Evolutionary conservation across 768 basidiomycete species (phyloP).

Genomic region (Candolleomyces aberdarensis): DNA sequence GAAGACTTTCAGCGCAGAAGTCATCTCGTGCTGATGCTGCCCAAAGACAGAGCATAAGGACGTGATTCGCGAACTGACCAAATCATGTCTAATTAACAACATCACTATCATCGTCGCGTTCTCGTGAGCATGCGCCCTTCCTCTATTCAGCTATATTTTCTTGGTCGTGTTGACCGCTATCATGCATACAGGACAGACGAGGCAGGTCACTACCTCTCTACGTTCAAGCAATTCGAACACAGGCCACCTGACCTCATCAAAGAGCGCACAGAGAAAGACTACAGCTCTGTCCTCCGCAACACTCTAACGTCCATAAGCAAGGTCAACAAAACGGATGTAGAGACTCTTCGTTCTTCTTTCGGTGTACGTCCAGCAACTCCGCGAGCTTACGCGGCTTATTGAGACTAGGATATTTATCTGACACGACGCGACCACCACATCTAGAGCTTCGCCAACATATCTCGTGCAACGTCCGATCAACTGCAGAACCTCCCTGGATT

Average conservation of each 20-base stretch:
- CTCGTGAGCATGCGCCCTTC: slow-evolving; percentile 39
- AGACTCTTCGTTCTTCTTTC: slow-evolving; percentile 87
- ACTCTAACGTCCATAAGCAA: slow-evolving; percentile 86
- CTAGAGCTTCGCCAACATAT: slow-evolving; percentile 85
- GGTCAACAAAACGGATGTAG: slow-evolving; percentile 97
- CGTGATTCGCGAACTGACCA: slow-evolving; percentile 88
- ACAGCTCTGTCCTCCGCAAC: slow-evolving; percentile 74
- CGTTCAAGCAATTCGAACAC: slow-evolving; percentile 92
- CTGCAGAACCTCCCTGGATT: slow-evolving; percentile 87
- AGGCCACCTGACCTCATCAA: slow-evolving; percentile 93
- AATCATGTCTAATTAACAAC: slow-evolving; percentile 89
- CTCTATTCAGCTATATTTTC: slow-evolving; percentile 3
- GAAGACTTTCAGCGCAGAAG: background rate
- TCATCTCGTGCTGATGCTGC: background rate
- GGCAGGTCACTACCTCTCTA: slow-evolving; percentile 86
- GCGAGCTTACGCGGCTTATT: too few relatives aligned
- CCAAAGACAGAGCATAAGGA: slow-evolving; percentile 85
- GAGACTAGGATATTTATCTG: too few relatives aligned
- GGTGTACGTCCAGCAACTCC: slow-evolving; percentile 56
- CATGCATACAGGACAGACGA: slow-evolving; percentile 67
- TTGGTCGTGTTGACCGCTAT: background rate
- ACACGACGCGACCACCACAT: too few relatives aligned
- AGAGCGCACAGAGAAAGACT: slow-evolving; percentile 89
- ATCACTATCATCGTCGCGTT: slow-evolving; percentile 92
- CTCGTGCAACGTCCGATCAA: slow-evolving; percentile 67